phyloP scores from a whole-genome alignment of 495 filamentous ascomycete genomes.

The Talaromyces adpressus region DNA sequence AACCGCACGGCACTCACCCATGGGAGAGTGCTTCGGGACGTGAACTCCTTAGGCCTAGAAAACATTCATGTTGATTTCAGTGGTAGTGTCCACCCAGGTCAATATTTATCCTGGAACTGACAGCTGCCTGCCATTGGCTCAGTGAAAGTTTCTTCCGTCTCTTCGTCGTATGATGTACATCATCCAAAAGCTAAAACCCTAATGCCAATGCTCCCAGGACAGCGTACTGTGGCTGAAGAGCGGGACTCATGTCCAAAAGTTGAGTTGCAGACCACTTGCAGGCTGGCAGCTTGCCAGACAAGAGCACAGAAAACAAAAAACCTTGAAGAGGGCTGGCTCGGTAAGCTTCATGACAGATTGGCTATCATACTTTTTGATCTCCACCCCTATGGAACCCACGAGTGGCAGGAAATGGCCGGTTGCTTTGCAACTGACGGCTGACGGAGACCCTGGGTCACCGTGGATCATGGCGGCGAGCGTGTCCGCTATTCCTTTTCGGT shows the following conservation, averaged over 20 bases:
- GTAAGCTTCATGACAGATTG: not conserved
- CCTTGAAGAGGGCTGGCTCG: constrained; percentile 1
- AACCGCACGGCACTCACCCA: not conserved
- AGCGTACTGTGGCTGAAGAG: not conserved
- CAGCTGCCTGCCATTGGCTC: not conserved
- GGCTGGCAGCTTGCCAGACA: not conserved
- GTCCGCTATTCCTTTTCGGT: constrained; percentile 4
- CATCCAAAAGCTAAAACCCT: not conserved
- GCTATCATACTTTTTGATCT: not conserved
- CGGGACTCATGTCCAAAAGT: not conserved
- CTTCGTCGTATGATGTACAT: not conserved
- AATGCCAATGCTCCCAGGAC: not conserved
- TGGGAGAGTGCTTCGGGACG: not conserved
- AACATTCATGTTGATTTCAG: not conserved
- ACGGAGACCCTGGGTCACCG: not conserved
- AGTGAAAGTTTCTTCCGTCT: not conserved
- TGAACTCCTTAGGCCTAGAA: not conserved
- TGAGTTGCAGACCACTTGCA: not conserved
- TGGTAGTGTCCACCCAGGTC: not conserved
- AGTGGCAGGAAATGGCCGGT: not conserved
- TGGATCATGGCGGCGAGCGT: constrained; percentile 1
- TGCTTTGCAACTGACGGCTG: not conserved
- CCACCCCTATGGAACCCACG: not conserved
- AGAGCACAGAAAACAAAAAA: not conserved
- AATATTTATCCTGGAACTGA: not conserved